phyloP scores from a whole-genome alignment of 2,329 filamentous ascomycete species.

The Sporothrix pseudoabietina region DNA sequence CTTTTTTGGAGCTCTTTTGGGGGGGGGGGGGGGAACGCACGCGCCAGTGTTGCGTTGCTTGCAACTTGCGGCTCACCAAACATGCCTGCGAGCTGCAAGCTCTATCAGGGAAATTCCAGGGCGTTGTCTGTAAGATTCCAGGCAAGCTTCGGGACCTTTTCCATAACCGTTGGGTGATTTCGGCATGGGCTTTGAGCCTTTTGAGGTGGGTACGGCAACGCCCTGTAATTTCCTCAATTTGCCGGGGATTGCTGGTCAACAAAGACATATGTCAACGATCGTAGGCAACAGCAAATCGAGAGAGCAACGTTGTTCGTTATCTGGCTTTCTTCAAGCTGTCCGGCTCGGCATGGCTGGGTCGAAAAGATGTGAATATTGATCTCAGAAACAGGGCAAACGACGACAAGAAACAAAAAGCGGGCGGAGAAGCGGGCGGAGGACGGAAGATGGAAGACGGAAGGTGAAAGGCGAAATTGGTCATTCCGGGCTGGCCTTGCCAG shows the following conservation, averaged over 20 bases:
- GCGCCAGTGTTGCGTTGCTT: background rate
- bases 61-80: background rate
- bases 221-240: slow-evolving; percentile 17
- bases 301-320: too few relatives aligned
- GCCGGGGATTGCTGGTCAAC: background rate
- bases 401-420: background rate
- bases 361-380: background rate
- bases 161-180: background rate
- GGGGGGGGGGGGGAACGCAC: background rate
- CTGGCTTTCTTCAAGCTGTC: too few relatives aligned
- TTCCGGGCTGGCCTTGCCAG: background rate
- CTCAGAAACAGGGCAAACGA: background rate
- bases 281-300: background rate
- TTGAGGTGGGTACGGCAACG: slow-evolving; percentile 6
- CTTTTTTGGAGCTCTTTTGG: background rate
- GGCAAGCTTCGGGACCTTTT: background rate
- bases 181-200: background rate
- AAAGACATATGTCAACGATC: background rate
- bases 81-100: background rate
- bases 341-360: background rate
- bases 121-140: background rate
- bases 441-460: background rate
- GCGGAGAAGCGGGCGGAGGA: background rate
- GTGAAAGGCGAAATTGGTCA: background rate
- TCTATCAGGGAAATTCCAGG: slow-evolving; percentile 16